phyloP scores from a whole-genome alignment of 768 basidiomycete species.

The Xerocomus spinulosus region DNA sequence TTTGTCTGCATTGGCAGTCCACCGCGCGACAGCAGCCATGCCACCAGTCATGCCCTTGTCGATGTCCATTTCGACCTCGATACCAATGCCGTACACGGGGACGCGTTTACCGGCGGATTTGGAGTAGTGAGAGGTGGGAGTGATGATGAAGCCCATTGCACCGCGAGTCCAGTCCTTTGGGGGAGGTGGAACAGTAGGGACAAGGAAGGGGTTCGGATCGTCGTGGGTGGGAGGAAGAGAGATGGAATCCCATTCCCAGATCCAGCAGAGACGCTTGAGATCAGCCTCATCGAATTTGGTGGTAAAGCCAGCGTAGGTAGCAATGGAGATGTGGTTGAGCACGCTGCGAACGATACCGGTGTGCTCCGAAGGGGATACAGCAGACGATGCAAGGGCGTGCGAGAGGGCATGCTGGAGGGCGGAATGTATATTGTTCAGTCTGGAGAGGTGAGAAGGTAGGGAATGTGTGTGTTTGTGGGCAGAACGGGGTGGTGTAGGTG shows the following conservation, averaged over 20 bases:
- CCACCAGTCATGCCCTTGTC: conserved; percentile 75
- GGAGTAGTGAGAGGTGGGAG: conserved; percentile 67
- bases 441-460: conserved; percentile 56
- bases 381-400: conserved; percentile 79
- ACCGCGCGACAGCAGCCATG: conserved; percentile 87
- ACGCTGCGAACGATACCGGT: conserved; percentile 75
- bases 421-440: conserved; percentile 60
- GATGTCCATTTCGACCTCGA: conserved; percentile 82
- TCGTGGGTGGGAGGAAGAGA: conserved; percentile 36
- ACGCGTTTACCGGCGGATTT: conserved; percentile 61
- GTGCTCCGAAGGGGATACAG: conserved; percentile 71
- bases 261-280: conserved; percentile 73
- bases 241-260: conserved; percentile 83
- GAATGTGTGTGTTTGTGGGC: conserved; percentile 31
- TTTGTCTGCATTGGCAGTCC: conserved; percentile 67
- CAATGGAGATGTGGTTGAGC: conserved; percentile 68
- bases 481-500: conserved; percentile 56
- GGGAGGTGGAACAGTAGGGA: conserved; percentile 33
- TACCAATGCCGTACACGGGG: conserved; percentile 80
- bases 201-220: conserved; percentile 72
- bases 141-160: conserved; percentile 74
- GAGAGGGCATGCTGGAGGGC: conserved; percentile 79
- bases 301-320: conserved; percentile 62
- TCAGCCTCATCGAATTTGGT: conserved; percentile 65
- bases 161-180: conserved; percentile 74